Evolutionary conservation across 2,329 filamentous ascomycete genomes (phyloP).

Genomic region (Scytalidium lignicola): DNA sequence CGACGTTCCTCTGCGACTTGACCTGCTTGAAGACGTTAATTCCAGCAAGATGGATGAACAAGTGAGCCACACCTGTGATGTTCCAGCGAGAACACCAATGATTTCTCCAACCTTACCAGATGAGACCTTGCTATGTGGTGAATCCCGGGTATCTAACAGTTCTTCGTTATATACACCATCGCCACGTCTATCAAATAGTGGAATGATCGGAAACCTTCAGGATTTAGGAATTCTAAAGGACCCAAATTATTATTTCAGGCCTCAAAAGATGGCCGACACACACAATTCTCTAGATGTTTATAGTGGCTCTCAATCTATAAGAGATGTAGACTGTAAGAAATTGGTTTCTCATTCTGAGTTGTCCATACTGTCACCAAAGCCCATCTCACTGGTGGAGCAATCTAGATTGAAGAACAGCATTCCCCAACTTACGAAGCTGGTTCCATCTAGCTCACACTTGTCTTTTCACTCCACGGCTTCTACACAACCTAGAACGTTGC

Average conservation of each 20-base stretch:
- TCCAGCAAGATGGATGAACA: neutral
- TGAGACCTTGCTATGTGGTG: slow-evolving; percentile 3
- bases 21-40: neutral
- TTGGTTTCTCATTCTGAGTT: slow-evolving; percentile 18
- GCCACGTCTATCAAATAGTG: too few species aligned
- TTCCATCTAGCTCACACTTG: slow-evolving; percentile 21
- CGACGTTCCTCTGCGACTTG: neutral
- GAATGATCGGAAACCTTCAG: too few species aligned
- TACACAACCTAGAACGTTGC: too few species aligned
- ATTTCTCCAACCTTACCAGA: slow-evolving; percentile 15
- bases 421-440: slow-evolving; percentile 28
- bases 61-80: neutral
- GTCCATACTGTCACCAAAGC: slow-evolving; percentile 28
- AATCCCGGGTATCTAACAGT: slow-evolving; percentile 1
- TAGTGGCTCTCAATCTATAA: neutral
- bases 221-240: neutral
- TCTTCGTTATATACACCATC: neutral
- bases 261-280: too few species aligned
- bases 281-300: neutral
- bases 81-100: slow-evolving; percentile 11
- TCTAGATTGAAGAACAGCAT: slow-evolving; percentile 29
- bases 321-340: slow-evolving; percentile 5
- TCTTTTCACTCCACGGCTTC: neutral
- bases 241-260: too few species aligned
- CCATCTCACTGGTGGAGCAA: slow-evolving; percentile 28